These are phyloP conservation scores for Amphichorda felina DNA, from an alignment of 2,329 filamentous ascomycete species.

Conservation along the genomic window DNA sequence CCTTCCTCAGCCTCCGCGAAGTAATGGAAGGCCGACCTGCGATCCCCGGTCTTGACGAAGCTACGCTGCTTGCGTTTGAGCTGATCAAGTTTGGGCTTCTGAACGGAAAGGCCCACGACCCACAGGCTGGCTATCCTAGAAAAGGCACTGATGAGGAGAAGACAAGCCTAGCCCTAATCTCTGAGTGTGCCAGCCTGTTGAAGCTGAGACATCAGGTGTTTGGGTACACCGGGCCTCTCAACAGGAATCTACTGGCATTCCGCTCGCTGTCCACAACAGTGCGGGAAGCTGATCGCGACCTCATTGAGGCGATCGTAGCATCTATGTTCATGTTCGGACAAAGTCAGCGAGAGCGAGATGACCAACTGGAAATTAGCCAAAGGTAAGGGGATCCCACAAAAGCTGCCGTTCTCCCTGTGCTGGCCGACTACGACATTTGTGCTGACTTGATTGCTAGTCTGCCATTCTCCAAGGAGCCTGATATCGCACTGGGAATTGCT, in stretches of 20 bases:
- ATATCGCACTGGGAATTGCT: constrained; percentile 67
- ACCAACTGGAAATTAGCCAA: constrained; percentile 57
- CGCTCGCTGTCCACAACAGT: constrained; percentile 73
- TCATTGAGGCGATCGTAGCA: constrained; percentile 72
- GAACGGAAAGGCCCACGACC: constrained; percentile 52
- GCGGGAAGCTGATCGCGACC: constrained; percentile 65
- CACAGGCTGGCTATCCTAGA: constrained; percentile 41
- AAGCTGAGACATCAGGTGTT: constrained; percentile 73
- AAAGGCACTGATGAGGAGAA: constrained; percentile 60
- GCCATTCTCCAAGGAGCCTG: constrained; percentile 57
- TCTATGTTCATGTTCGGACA: constrained; percentile 75
- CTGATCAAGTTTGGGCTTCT: constrained; percentile 70
- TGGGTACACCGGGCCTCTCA: constrained; percentile 89
- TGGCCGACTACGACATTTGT: not conserved
- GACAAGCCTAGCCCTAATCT: constrained; percentile 67
- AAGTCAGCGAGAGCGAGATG: constrained; percentile 56
- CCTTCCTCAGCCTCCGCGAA: constrained; percentile 50
- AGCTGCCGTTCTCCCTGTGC: not conserved
- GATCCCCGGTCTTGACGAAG: constrained; percentile 53
- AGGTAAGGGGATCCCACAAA: too few species aligned
- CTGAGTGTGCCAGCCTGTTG: constrained; percentile 72
- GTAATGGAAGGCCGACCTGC: constrained; percentile 31
- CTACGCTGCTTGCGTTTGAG: constrained; percentile 74
- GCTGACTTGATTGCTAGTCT: constrained; percentile 27
- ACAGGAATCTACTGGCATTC: constrained; percentile 78